Base-by-base conservation (phyloP, 495 filamentous ascomycete species). In the Durotheca rogersii region DNA sequence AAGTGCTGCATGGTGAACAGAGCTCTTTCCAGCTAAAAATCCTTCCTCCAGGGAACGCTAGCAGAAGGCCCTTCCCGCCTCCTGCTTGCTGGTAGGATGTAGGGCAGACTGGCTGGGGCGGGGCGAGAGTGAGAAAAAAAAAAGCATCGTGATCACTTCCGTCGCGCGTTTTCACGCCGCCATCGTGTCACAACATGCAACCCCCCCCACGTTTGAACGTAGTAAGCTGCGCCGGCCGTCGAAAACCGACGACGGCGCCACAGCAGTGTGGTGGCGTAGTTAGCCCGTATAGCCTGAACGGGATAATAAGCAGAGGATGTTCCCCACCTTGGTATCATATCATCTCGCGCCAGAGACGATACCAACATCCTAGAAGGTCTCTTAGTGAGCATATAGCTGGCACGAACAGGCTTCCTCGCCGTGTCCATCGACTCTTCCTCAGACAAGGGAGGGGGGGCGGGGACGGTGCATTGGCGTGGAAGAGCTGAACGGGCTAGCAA, bases 401-500 rank as follows among this genome's bases (percentile, higher is more conserved):
- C n/a, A n/a, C n/a, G n/a, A n/a, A n/a, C n/a, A n/a, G n/a, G n/a
- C n/a, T n/a, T n/a, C n/a, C n/a, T n/a, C n/a, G n/a, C n/a, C n/a
- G n/a, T n/a, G n/a, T n/a, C n/a, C n/a, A n/a, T n/a, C n/a, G n/a
- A n/a, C n/a, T n/a, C n/a, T n/a, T n/a, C n/a, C n/a, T n/a, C n/a
- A n/a, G n/a, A n/a, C n/a, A n/a, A n/a, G n/a, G n/a, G n/a, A n/a
- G n/a, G n/a, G n/a, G n/a, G n/a, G n/a, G n/a, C n/a, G n/a, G n/a
- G n/a, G n/a, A n/a, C n/a, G n/a, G n/a, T n/a, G n/a, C n/a, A n/a
- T n/a, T n/a, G 48, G 55, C 48, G 49, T 20, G 38, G 33, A 16
- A 53, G 47, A 49, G 40, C 48, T 58, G 48, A 58, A 52, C n/a
- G 17, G 43, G 43, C 49, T 48, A 36, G 45, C 41, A n/a, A 23